phyloP scores from a whole-genome alignment of 768 basidiomycete genomes.

The Infundibulicybe gibba region DNA sequence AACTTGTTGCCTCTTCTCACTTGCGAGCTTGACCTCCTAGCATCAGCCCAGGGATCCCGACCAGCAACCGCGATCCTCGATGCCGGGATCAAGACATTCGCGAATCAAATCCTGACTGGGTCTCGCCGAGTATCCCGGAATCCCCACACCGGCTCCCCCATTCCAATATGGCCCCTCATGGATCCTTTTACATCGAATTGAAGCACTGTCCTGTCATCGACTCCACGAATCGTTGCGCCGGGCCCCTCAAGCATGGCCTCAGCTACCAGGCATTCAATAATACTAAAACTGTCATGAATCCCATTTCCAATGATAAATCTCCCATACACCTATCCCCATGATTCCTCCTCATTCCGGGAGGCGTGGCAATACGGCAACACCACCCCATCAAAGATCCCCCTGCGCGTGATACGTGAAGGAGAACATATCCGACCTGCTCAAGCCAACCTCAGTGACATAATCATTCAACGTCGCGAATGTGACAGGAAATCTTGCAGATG shows the following conservation, averaged over 20 bases:
- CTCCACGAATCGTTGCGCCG: conserved; percentile 22
- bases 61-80: conserved; percentile 7
- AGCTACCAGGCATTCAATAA: conserved; percentile 6
- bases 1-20: neutral
- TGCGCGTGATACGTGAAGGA: conserved; percentile 21
- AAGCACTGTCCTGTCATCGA: conserved; percentile 18
- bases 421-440: conserved; percentile 21
- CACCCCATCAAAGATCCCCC: conserved; percentile 10
- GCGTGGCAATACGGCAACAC: conserved; percentile 20
- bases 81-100: conserved; percentile 13
- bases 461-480: conserved; percentile 18
- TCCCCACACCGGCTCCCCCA: conserved; percentile 15
- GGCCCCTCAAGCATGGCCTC: conserved; percentile 17
- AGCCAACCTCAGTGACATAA: conserved; percentile 21
- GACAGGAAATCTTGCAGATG: conserved; percentile 20
- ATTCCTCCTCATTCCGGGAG: conserved; percentile 19
- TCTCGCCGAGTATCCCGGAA: conserved; percentile 15
- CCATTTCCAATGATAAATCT: neutral
- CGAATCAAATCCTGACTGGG: conserved; percentile 17
- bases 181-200: conserved; percentile 15
- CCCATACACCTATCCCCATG: neutral
- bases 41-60: too few relatives aligned
- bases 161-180: conserved; percentile 20
- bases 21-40: neutral
- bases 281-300: neutral